Base-by-base conservation (phyloP, 345 rosid genomes). In the Sisymbrium irio region DNA sequence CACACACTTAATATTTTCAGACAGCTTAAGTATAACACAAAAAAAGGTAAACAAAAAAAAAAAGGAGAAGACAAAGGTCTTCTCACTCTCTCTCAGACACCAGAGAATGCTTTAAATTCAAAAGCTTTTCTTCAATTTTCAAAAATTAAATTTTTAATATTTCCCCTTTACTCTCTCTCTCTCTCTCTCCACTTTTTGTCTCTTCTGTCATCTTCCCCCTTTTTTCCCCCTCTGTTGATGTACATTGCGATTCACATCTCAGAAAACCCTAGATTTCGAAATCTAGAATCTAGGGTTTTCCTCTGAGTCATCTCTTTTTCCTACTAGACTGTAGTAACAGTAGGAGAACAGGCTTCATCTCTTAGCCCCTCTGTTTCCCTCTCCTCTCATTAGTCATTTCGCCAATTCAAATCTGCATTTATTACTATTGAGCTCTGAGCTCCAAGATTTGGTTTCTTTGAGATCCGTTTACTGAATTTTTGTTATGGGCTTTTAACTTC, bases 191-290 rank as follows among this genome's bases (percentile, higher is more conserved):
- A 49, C 47, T 42, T 27, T 53, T 69, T 75, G 59, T 50, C 70
- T 72, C 62, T 65, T 67, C 41, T 53, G 39, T 64, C 77, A 15
- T 59, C 77, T 65, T 39, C 60, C 10, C 33, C 45, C 37, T 22
- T 55, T 55, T 50, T 3, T 39, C 55, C 42, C 27, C 22, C 68
- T 62, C n/a, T n/a, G n/a, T 56, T 72, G 75, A 59, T 66, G 41
- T 62, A 25, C 62, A 35, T 50, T 65, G 64, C 65, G 50, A 67
- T 78, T 66, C 73, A 55, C 72, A 69, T 71, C 77, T 50, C 82
- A 75, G 72, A n/a, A n/a, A n/a, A n/a, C n/a, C n/a, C n/a, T n/a
- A n/a, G n/a, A n/a, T n/a, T n/a, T n/a, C n/a, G n/a, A n/a, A n/a
- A n/a, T n/a, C n/a, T n/a, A n/a, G n/a, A n/a, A n/a, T n/a, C n/a